Base-by-base conservation (phyloP, 2,329 filamentous ascomycete species). In the Cordyceps tenuipes region DNA sequence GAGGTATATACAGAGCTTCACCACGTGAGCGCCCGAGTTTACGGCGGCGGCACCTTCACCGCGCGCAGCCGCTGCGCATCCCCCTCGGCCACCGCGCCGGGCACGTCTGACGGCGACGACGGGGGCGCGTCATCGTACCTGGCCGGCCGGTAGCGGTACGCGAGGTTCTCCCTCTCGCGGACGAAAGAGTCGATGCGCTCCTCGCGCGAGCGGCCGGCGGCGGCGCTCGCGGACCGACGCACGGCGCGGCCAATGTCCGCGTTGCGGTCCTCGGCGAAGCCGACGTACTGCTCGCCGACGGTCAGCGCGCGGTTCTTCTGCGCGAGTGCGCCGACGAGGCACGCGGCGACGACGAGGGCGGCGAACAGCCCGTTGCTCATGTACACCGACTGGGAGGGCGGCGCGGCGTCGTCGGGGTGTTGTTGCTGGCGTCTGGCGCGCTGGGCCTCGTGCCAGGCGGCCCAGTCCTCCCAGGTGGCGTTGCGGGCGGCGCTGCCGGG, bases 381-480 rank as follows among this genome's bases (percentile, higher is more conserved):
- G 72, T 85, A 89, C 57, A 86, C 66, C 0, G 82, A 81, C 63
- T 79, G 74, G 66, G 41, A 4, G 13, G 84, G 82, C 64, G 73
- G 76, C 64, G 71, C 71, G 68, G 67, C 4, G 67, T n/a, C 68
- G 66, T 78, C 76, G 53, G 78, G 72, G 68, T 77, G 15, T 7
- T 8, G 6, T n/a, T n/a, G n/a, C n/a, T n/a, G n/a, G n/a, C n/a
- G n/a, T n/a, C 8, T n/a, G 72, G 23, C 39, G 71, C 71, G 72
- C 55, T 61, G 70, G 71, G 79, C 72, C 39, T 84, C 78, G 66
- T 89, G 82, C 86, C 88, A 96, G 49, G 80, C 81, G 75, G 96
- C 90, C 92, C 92, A 97, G 71, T 99, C 94, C 71, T 99, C 94
- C 94, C 94, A 99, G 0, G 94, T 97, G 0, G 91, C 94, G 71